Evolutionary conservation across 768 basidiomycete species (phyloP).

Genomic region (Lyophyllum semitale): DNA sequence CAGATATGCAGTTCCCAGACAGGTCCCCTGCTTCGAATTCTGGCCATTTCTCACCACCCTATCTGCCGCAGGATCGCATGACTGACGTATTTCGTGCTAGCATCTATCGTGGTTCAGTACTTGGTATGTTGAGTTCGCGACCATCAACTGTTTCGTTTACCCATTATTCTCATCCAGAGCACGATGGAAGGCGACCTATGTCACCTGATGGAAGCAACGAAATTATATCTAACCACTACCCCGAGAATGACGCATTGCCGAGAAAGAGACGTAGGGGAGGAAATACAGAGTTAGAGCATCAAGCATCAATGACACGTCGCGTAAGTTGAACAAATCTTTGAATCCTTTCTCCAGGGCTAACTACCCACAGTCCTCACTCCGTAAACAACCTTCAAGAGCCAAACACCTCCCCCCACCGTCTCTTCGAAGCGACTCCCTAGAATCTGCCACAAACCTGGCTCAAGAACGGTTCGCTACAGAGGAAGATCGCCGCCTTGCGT

Average conservation of each 20-base stretch:
- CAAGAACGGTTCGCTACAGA: conserved; percentile 29
- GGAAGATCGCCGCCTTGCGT: conserved; percentile 51
- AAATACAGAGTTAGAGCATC: conserved; percentile 59
- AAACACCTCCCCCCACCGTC: conserved; percentile 34
- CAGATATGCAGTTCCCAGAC: conserved; percentile 17
- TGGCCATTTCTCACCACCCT: conserved; percentile 24
- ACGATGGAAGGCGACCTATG: conserved; percentile 37
- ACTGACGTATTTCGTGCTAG: conserved; percentile 2
- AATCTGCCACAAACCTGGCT: conserved; percentile 26
- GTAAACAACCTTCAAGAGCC: conserved; percentile 42
- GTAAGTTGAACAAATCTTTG: conserved; percentile 41
- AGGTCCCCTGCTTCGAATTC: conserved; percentile 20
- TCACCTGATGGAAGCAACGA: conserved; percentile 37
- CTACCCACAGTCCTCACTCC: conserved; percentile 34
- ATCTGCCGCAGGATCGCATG: conserved; percentile 5
- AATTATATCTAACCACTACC: conserved; percentile 29
- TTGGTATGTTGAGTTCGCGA: conserved; percentile 5
- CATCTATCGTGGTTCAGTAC: conserved; percentile 9
- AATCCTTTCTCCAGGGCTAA: background rate
- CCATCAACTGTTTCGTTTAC: background rate
- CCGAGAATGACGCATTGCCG: conserved; percentile 26
- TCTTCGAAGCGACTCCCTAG: conserved; percentile 24
- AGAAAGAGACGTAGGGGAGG: conserved; percentile 53
- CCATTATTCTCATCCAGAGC: conserved; percentile 14
- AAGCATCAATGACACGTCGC: conserved; percentile 44